Evolutionary conservation across 2,329 filamentous ascomycete species (phyloP).

Genomic region (Fusarium heterosporum): DNA sequence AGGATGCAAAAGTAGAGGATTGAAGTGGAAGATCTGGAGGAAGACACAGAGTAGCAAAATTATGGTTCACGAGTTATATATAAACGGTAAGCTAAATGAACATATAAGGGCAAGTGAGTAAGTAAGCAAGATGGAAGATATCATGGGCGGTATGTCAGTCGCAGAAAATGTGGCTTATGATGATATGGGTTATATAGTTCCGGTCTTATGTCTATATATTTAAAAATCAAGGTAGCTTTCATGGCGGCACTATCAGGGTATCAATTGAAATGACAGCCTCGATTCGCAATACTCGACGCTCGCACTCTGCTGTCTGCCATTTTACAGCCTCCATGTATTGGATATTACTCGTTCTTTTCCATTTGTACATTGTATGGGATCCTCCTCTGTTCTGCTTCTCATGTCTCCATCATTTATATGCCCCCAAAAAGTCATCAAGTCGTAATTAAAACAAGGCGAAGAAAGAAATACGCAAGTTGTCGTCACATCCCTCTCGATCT

Average conservation of each 20-base stretch:
- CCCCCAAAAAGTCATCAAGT: conserved; percentile 25
- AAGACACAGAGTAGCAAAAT: conserved; percentile 1
- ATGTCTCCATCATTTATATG: neutral
- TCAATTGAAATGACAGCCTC: conserved; percentile 26
- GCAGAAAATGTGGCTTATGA: conserved; percentile 8
- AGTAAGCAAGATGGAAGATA: neutral
- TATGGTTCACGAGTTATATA: neutral
- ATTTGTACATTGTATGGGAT: neutral
- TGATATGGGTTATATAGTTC: neutral
- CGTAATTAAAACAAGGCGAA: conserved; percentile 17
- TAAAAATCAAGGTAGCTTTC: neutral
- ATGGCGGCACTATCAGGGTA: conserved; percentile 28
- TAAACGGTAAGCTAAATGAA: conserved; percentile 10
- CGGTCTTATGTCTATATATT: conserved; percentile 26
- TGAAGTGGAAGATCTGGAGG: neutral
- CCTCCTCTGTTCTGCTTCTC: neutral
- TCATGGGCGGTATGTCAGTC: conserved; percentile 38
- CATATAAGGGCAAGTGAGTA: conserved; percentile 2
- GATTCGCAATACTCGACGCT: conserved; percentile 12
- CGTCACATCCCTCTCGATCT: neutral
- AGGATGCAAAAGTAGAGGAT: conserved; percentile 14
- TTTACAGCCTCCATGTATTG: neutral
- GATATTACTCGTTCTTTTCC: conserved; percentile 5
- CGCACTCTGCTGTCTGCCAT: neutral
- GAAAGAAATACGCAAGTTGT: conserved; percentile 16